Evolutionary conservation across 2,329 filamentous ascomycete genomes (phyloP), one percentile per base, ranked within the genome.

Genomic region (Sporothrix pallida): DNA sequence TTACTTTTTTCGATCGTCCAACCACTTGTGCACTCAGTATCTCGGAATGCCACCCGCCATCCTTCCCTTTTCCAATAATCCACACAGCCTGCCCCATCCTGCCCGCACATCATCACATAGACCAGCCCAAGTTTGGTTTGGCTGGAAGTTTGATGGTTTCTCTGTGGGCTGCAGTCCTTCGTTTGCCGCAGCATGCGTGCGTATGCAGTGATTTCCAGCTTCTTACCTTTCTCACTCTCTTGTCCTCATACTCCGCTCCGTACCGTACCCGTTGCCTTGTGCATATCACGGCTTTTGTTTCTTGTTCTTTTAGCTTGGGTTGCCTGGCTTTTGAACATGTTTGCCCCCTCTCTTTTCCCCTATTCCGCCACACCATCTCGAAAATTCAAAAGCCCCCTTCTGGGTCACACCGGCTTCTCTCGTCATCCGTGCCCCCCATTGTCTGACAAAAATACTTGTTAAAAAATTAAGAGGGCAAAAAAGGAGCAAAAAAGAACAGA

Each of bases 341-440:
- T 17, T 13, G 23, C 52, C 31, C 62, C 23, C 17, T 60, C 52
- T 68, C 62, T 52, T 58, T 42, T 23, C 62, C 71, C 62, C 63
- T 56, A 52, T 50, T 60, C 13, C 17, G 42, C 44, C 52, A 50
- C 52, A 63, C 62, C 71, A 68, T 31, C 71, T 58, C 3, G 31
- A 68, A 13, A 10, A 17, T 44, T 50, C 3, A 48, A 68, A 13
- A 10, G 23, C 54, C 63, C 42, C 71, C 44, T 44, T 72, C 20
- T 56, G 15, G 31, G 71, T 62, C 63, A 60, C 63, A 62, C 65
- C 71, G 37, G 44, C 31, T 44, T 68, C 50, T 60, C 50, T 73
- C 44, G 63, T 54, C 63, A 69, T 63, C 71, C 13, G 37, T 42
- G 71, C 48, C 48, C 63, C 42, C 17, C 42, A 26, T 70, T 56